phyloP scores from a whole-genome alignment of 2,329 filamentous ascomycete species.

The Fusarium sublunatum region DNA sequence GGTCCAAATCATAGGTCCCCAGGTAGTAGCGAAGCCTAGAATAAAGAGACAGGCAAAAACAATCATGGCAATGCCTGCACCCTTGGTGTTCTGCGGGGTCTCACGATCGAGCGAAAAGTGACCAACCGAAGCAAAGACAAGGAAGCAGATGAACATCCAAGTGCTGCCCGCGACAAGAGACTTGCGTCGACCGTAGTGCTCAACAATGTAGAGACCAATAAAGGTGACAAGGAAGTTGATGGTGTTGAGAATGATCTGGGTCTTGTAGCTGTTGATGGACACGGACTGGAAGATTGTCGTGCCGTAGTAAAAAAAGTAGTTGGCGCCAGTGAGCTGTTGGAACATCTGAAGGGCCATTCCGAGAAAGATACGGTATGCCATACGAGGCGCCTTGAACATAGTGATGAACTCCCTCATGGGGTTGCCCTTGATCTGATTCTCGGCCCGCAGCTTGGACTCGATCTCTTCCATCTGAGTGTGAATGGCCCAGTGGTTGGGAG shows the following conservation, averaged over 20 bases:
- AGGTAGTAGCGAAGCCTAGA: constrained; percentile 73
- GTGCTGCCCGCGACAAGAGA: constrained; percentile 71
- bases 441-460: constrained; percentile 63
- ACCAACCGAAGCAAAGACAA: constrained; percentile 66
- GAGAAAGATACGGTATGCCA: constrained; percentile 70
- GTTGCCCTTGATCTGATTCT: constrained; percentile 54
- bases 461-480: constrained; percentile 65
- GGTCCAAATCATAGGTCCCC: constrained; percentile 74
- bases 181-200: constrained; percentile 72
- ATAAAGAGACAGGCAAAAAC: constrained; percentile 73
- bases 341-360: constrained; percentile 72
- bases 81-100: constrained; percentile 50
- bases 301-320: constrained; percentile 74
- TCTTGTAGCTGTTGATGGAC: constrained; percentile 69
- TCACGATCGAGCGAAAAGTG: constrained; percentile 59
- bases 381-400: constrained; percentile 73
- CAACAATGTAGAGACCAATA: constrained; percentile 75
- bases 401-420: constrained; percentile 62
- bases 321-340: constrained; percentile 75
- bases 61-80: constrained; percentile 69
- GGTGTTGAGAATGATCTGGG: constrained; percentile 73
- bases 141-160: constrained; percentile 71
- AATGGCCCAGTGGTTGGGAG: constrained; percentile 57
- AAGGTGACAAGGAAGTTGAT: constrained; percentile 77
- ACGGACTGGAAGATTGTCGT: constrained; percentile 63